Conservation (phyloP, 305 asterid species). For the Fraxinus albicans region DNA sequence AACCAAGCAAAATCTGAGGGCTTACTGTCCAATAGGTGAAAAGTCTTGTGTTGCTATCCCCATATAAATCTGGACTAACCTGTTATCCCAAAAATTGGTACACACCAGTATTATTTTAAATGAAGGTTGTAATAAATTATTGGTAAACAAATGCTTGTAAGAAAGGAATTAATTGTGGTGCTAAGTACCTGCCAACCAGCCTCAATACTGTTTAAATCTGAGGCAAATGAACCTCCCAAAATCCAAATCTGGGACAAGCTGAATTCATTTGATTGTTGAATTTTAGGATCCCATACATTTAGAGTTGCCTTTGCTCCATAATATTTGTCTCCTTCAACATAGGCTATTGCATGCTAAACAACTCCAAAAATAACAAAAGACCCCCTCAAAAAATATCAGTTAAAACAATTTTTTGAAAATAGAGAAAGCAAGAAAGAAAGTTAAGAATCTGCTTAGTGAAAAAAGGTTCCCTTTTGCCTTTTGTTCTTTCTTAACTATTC, state of each 20-base stretch:
- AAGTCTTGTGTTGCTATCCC: slow-evolving; percentile 66
- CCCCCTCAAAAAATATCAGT: slow-evolving; percentile 16
- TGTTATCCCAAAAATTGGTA: slow-evolving; percentile 23
- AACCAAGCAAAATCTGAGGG: not conserved
- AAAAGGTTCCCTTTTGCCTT: slow-evolving; percentile 19
- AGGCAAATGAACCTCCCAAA: slow-evolving; percentile 64
- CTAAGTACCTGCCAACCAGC: slow-evolving; percentile 67
- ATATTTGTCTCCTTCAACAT: slow-evolving; percentile 59
- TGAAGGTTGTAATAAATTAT: slow-evolving; percentile 2
- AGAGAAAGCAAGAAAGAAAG: not conserved
- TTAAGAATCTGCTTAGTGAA: not conserved
- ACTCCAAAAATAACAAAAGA: slow-evolving; percentile 45
- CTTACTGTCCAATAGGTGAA: slow-evolving; percentile 70
- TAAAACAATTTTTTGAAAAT: slow-evolving; percentile 6
- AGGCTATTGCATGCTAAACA: slow-evolving; percentile 70
- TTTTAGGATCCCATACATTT: slow-evolving; percentile 71
- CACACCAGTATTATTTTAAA: slow-evolving; percentile 6
- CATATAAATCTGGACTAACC: slow-evolving; percentile 72
- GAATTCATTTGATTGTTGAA: slow-evolving; percentile 68
- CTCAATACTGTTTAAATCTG: slow-evolving; percentile 69
- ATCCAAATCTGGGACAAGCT: slow-evolving; percentile 70
- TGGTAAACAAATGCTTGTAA: not conserved
- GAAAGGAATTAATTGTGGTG: not conserved
- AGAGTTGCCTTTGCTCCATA: slow-evolving; percentile 81
- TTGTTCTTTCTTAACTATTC: slow-evolving; percentile 10